Conservation (phyloP, 768 basidiomycete genomes). For the Boletus reticulatus region DNA sequence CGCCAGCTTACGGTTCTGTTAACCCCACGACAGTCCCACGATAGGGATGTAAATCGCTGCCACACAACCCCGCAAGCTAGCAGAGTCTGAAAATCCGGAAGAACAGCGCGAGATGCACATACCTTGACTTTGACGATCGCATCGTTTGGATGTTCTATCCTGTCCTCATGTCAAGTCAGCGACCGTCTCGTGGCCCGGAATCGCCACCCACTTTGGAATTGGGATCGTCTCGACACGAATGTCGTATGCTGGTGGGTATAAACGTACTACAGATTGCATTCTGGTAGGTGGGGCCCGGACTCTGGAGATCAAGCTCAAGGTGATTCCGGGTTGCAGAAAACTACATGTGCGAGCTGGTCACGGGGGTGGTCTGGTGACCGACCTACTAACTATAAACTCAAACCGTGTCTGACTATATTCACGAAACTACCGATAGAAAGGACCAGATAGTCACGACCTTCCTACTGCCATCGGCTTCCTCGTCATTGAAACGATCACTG, state of each 20-base stretch:
- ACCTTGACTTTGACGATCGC: conserved; percentile 76
- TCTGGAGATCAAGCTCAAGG: too few relatives aligned
- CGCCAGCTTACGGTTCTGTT: conserved; percentile 45
- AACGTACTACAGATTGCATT: conserved; percentile 42
- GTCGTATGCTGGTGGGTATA: conserved; percentile 67
- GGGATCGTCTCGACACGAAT: conserved; percentile 65
- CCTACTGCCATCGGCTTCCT: too few relatives aligned
- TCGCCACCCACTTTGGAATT: conserved; percentile 47
- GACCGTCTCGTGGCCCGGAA: too few relatives aligned
- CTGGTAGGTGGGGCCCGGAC: background rate
- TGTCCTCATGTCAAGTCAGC: conserved; percentile 22
- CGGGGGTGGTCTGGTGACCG: too few relatives aligned
- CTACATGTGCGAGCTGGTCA: too few relatives aligned
- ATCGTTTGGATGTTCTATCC: conserved; percentile 72
- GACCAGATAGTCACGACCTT: too few relatives aligned
- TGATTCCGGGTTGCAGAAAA: too few relatives aligned
- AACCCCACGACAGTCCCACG: conserved; percentile 54
- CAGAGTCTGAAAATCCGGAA: background rate
- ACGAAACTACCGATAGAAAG: too few relatives aligned
- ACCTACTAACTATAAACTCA: too few relatives aligned
- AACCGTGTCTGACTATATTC: too few relatives aligned
- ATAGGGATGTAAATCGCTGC: conserved; percentile 76
- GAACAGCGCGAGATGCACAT: conserved; percentile 10
- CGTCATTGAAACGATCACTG: too few relatives aligned
- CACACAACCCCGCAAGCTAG: conserved; percentile 67